These are phyloP conservation scores for Cladobotryum protrusum DNA, from an alignment of 2,329 filamentous ascomycete species.

Conservation along the genomic window DNA sequence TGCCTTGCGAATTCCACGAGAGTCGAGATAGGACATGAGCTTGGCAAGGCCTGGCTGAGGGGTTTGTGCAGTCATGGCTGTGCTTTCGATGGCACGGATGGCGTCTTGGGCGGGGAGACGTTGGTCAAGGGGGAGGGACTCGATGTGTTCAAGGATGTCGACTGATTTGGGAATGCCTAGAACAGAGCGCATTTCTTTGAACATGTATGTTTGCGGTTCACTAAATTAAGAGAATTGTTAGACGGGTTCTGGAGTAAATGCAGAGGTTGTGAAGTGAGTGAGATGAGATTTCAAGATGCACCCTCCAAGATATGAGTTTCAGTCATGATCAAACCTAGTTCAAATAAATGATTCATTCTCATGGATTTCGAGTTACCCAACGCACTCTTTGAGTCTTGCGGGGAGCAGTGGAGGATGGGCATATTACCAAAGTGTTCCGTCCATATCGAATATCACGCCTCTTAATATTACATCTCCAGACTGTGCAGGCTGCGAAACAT, in stretches of 20 bases:
- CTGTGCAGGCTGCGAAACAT: constrained; percentile 22
- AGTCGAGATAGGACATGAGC: constrained; percentile 79
- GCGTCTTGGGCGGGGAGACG: constrained; percentile 62
- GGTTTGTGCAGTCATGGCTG: constrained; percentile 71
- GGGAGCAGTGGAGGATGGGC: too few species aligned
- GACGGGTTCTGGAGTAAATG: constrained; percentile 8
- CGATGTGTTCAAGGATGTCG: constrained; percentile 89
- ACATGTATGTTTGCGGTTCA: constrained; percentile 94
- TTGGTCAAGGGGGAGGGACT: constrained; percentile 55
- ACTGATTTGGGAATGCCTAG: constrained; percentile 64
- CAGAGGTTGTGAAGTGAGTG: background rate
- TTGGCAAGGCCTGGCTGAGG: constrained; percentile 72
- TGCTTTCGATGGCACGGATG: constrained; percentile 72
- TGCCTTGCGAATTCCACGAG: constrained; percentile 61
- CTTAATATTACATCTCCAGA: constrained; percentile 40
- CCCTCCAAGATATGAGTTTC: too few species aligned
- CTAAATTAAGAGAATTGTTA: constrained; percentile 36
- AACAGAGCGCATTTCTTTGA: constrained; percentile 71
- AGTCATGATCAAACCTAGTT: too few species aligned
- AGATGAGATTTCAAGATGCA: background rate
- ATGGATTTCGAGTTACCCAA: too few species aligned
- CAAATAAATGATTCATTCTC: too few species aligned
- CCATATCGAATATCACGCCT: constrained; percentile 81
- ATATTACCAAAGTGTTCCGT: constrained; percentile 84
- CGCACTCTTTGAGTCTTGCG: too few species aligned